Evolutionary conservation across 106 monocot genomes (phyloP), one percentile per base, ranked within the genome.

Genomic region (Acorus calamus): DNA sequence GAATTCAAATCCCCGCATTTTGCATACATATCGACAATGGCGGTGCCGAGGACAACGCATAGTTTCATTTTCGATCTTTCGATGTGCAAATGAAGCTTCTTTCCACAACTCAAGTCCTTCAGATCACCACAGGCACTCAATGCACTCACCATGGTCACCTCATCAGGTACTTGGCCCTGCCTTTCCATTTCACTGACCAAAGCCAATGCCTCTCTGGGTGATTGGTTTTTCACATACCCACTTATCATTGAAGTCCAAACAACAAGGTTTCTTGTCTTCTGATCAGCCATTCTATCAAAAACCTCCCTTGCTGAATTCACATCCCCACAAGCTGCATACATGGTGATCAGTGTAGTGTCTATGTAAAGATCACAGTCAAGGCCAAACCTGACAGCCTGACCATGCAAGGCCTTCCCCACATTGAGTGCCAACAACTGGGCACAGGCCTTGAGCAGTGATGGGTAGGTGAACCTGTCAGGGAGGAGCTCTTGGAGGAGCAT

Each of bases 251-350:
- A 47, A 61, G 61, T 61, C 61, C 61, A 61, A 61, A 61, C 61
- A 7, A 61, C 46, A 8, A 11, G 11, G 9, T 61, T 61, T 28
- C 28, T 28, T 28, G 28, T 28, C 11, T 13, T 61, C 11, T 44
- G 12, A n/a, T 61, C 47, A 11, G 46, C 46, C 61, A 61, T 61
- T 11, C 48, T 8, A 12, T 62, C 62, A 48, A 62, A 62, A 46
- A 48, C 62, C 13, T 46, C 3, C 6, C 62, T 48, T 7, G 62
- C 62, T 9, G 47, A 13, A 14, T 12, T 14, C 2, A 62, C 46
- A 62, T 62, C 47, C 9, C 62, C 62, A 62, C 62, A 62, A 5
- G 62, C 46, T 62, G 62, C 46, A 62, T 62, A 62, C 62, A 62
- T 48, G 4, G 62, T 9, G 10, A 62, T 49, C 62, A 62, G 7